Conservation (phyloP, 2,329 filamentous ascomycete genomes). For the Ophiocordyceps camponoti-saundersi region DNA sequence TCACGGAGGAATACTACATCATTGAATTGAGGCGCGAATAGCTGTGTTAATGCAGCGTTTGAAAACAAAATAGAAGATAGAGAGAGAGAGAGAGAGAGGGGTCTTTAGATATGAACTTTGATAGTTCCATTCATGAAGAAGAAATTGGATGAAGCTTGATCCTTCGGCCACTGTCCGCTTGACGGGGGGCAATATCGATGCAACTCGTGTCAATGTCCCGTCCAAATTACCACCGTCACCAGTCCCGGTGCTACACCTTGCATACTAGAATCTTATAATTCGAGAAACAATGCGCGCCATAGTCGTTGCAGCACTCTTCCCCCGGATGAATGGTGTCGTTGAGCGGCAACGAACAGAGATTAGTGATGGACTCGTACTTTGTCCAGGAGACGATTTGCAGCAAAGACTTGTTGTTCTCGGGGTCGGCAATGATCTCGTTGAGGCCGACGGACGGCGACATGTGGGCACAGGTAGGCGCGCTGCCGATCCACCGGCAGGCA, state of each 20-base stretch:
- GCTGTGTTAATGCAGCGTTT: too few species aligned
- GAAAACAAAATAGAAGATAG: not conserved
- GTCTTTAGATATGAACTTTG: not conserved
- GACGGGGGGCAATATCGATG: too few species aligned
- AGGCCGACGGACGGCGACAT: not conserved
- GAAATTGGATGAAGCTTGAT: not conserved
- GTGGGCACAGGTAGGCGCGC: not conserved
- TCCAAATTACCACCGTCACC: too few species aligned
- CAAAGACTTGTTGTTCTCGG: not conserved
- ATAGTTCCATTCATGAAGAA: not conserved
- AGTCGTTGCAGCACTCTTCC: not conserved
- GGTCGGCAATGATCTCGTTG: not conserved
- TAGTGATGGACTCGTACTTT: not conserved
- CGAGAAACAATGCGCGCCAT: not conserved
- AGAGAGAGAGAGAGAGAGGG: not conserved
- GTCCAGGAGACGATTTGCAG: not conserved
- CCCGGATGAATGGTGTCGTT: not conserved
- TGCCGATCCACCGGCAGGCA: not conserved
- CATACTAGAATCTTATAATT: not conserved
- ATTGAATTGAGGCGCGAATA: not conserved
- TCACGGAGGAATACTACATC: slow-evolving; percentile 1
- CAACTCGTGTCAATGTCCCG: too few species aligned
- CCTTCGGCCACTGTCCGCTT: not conserved
- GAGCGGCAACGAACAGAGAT: not conserved
- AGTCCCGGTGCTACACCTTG: too few species aligned